Percentiles rank a stretch among this genome's conserved stretches.
Conservation (phyloP, 2,329 filamentous ascomycete species). For the Botrytis porri region DNA sequence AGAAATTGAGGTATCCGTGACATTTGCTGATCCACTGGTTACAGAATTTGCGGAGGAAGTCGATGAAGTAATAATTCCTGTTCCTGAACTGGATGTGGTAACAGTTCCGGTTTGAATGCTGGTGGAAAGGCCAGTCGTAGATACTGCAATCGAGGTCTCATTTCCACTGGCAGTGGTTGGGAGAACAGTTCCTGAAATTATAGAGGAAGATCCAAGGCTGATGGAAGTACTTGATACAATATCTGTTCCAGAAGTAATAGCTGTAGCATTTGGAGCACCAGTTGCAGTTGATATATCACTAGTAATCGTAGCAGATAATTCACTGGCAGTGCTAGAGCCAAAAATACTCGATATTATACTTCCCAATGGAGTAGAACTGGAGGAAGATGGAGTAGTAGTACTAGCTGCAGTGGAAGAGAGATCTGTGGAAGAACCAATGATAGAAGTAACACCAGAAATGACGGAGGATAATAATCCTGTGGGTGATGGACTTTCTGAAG, state of each 20-base stretch:
- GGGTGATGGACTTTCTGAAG: background rate
- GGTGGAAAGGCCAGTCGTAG: background rate
- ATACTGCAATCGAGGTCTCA: background rate
- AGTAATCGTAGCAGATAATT: background rate
- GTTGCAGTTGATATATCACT: background rate
- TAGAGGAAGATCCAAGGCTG: constrained; percentile 13
- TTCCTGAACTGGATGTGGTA: constrained; percentile 11
- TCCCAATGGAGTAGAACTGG: constrained; percentile 13
- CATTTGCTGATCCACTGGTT: background rate
- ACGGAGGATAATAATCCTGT: background rate
- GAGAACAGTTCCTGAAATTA: background rate
- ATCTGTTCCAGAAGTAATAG: constrained; percentile 1
- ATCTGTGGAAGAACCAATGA: constrained; percentile 10
- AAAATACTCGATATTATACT: constrained; percentile 24
- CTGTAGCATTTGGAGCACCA: constrained; percentile 12
- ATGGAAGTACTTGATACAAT: constrained; percentile 7
- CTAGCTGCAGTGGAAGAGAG: background rate
- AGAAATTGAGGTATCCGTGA: background rate
- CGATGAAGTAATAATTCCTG: constrained; percentile 1
- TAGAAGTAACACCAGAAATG: background rate
- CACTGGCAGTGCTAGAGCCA: constrained; percentile 5
- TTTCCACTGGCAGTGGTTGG: constrained; percentile 16
- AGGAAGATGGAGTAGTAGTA: background rate
- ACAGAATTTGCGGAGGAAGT: background rate
- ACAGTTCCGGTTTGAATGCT: background rate